Percentiles rank a stretch among this genome's conserved stretches.
These are phyloP conservation scores for Sporothrix mexicana DNA, from an alignment of 2,329 filamentous ascomycete species.

Conservation along the genomic window DNA sequence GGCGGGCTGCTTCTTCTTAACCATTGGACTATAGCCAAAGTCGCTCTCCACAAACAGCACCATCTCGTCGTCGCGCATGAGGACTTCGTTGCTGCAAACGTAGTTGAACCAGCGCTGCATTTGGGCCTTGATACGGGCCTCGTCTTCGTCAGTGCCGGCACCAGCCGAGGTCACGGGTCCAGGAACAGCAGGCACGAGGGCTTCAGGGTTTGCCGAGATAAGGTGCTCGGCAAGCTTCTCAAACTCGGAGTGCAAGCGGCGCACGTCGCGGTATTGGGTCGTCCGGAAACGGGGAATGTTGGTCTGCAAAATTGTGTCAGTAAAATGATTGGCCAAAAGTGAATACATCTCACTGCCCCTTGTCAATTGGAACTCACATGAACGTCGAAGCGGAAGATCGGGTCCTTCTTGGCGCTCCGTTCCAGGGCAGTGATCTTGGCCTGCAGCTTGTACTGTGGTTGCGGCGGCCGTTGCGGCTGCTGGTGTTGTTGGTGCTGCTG, in stretches of 20 bases:
- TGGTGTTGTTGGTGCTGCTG: constrained; percentile 45
- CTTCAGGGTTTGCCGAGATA: constrained; percentile 96
- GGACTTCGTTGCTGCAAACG: constrained; percentile 86
- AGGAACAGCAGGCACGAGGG: constrained; percentile 90
- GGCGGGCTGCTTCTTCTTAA: constrained; percentile 94
- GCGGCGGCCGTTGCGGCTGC: constrained; percentile 62
- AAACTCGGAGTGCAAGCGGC: constrained; percentile 94
- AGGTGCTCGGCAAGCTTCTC: constrained; percentile 94
- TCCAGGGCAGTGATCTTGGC: constrained; percentile 95
- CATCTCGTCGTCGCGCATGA: constrained; percentile 97
- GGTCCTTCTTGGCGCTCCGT: constrained; percentile 92
- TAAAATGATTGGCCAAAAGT: neutral
- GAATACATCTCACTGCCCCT: neutral
- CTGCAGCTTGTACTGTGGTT: constrained; percentile 82
- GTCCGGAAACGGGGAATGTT: constrained; percentile 98
- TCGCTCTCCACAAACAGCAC: constrained; percentile 98
- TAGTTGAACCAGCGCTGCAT: constrained; percentile 96
- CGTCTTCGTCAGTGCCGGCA: constrained; percentile 94
- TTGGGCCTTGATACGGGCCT: constrained; percentile 82
- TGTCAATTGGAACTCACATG: constrained; percentile 67
- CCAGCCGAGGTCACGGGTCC: constrained; percentile 94
- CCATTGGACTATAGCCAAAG: constrained; percentile 95
- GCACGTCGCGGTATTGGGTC: constrained; percentile 96
- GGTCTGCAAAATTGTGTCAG: constrained; percentile 63
- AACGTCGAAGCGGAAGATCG: constrained; percentile 92